Evolutionary conservation across 805 yeast genomes (phyloP).

Genomic region (Nakazawaea holstii): DNA sequence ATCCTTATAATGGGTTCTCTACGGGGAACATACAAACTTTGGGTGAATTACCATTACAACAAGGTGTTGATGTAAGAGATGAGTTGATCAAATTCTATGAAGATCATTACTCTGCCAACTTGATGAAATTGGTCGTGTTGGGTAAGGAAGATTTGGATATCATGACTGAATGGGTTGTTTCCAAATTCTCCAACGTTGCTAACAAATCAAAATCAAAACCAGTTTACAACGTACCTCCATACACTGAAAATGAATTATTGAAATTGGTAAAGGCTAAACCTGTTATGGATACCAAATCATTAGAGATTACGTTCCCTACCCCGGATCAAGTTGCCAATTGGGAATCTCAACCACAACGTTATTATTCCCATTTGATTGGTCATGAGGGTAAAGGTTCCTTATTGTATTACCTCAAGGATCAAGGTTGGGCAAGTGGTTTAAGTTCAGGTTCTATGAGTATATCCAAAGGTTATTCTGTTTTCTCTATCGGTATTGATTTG

Average conservation of each 20-base stretch:
- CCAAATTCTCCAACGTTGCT: slow-evolving; percentile 58
- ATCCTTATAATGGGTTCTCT: slow-evolving; percentile 83
- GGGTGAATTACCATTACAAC: slow-evolving; percentile 52
- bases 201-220: slow-evolving; percentile 43
- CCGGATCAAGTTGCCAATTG: slow-evolving; percentile 71
- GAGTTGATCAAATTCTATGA: slow-evolving; percentile 73
- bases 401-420: slow-evolving; percentile 57
- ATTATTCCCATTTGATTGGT: slow-evolving; percentile 79
- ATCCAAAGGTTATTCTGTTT: slow-evolving; percentile 61
- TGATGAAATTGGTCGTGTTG: slow-evolving; percentile 81
- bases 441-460: slow-evolving; percentile 67
- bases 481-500: slow-evolving; percentile 68
- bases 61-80: slow-evolving; percentile 73
- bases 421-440: slow-evolving; percentile 77
- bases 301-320: slow-evolving; percentile 64
- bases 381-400: slow-evolving; percentile 91
- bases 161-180: slow-evolving; percentile 64
- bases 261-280: slow-evolving; percentile 67
- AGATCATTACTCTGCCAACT: slow-evolving; percentile 71
- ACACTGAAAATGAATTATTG: slow-evolving; percentile 41
- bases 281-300: slow-evolving; percentile 68
- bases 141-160: slow-evolving; percentile 77
- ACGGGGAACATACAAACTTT: slow-evolving; percentile 84
- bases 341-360: slow-evolving; percentile 64
- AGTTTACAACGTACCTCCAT: slow-evolving; percentile 42